phyloP scores from a whole-genome alignment of 2,329 filamentous ascomycete species.

The Ceratocystis variospora region DNA sequence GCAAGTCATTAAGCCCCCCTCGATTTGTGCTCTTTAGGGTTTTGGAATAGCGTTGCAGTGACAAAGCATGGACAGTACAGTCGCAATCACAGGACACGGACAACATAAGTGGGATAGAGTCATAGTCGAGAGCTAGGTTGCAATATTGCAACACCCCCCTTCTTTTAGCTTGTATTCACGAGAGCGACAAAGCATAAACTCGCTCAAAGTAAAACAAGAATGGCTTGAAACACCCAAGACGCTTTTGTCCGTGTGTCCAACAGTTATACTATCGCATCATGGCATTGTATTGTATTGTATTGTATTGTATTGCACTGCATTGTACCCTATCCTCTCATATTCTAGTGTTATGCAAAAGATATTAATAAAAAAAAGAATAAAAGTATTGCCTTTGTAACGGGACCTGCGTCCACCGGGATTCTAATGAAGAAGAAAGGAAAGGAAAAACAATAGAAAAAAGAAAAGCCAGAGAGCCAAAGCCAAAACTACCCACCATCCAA shows the following conservation, averaged over 20 bases:
- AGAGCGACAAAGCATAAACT: too few species aligned
- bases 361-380: too few species aligned
- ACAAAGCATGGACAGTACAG: background rate
- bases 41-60: background rate
- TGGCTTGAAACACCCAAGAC: too few species aligned
- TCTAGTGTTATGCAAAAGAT: background rate
- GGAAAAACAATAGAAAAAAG: conserved; percentile 1
- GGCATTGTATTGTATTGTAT: background rate
- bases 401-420: conserved; percentile 4
- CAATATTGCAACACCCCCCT: background rate
- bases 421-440: background rate
- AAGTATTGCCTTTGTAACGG: background rate
- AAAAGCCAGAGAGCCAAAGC: background rate
- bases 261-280: too few species aligned
- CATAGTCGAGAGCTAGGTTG: background rate
- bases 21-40: background rate
- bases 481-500: too few species aligned
- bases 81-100: background rate
- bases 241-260: too few species aligned
- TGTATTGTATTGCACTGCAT: background rate
- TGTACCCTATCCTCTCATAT: background rate
- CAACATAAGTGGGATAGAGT: background rate
- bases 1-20: background rate
- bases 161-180: background rate
- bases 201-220: too few species aligned